A percentile compares a stretch with the other conserved stretches of the same genome.
These are phyloP conservation scores for Zanthoxylum bungeanum DNA, from an alignment of 345 rosid species.

Conservation along the genomic window DNA sequence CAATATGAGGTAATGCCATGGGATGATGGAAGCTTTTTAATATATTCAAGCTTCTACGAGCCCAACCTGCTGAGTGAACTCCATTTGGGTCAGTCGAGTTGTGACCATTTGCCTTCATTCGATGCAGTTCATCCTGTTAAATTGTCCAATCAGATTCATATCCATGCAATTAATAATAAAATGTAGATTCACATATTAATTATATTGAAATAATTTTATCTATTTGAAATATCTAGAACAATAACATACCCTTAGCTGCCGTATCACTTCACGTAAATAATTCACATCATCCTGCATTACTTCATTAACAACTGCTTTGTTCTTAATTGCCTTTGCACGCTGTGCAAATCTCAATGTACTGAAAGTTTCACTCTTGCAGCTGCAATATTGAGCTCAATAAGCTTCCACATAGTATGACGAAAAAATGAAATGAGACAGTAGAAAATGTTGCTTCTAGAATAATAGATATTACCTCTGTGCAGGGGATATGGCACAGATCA, in stretches of 20 bases:
- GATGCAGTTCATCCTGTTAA: slow-evolving; percentile 83
- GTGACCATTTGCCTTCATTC: slow-evolving; percentile 71
- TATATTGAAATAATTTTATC: background rate
- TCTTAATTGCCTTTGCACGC: slow-evolving; percentile 92
- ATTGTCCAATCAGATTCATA: slow-evolving; percentile 18
- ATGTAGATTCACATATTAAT: background rate
- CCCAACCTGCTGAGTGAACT: slow-evolving; percentile 66
- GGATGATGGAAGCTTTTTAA: slow-evolving; percentile 85
- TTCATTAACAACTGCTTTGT: slow-evolving; percentile 96
- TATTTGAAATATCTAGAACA: background rate
- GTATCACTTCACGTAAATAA: slow-evolving; percentile 82
- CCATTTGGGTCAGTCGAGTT: slow-evolving; percentile 50
- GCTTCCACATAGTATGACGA: slow-evolving; percentile 9
- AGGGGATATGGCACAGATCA: slow-evolving; percentile 97
- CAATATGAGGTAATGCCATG: slow-evolving; percentile 56
- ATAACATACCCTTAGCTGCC: slow-evolving; percentile 70
- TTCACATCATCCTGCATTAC: slow-evolving; percentile 94
- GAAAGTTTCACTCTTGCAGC: slow-evolving; percentile 91
- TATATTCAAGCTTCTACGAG: slow-evolving; percentile 85
- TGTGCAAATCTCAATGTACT: slow-evolving; percentile 98
- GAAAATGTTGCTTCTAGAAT: slow-evolving; percentile 11
- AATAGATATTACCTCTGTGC: slow-evolving; percentile 59
- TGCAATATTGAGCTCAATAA: slow-evolving; percentile 35
- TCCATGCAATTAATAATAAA: no score
- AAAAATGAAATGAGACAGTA: background rate